These are phyloP conservation scores for Epithele typhae DNA, from an alignment of 768 basidiomycete genomes.

Conservation along the genomic window DNA sequence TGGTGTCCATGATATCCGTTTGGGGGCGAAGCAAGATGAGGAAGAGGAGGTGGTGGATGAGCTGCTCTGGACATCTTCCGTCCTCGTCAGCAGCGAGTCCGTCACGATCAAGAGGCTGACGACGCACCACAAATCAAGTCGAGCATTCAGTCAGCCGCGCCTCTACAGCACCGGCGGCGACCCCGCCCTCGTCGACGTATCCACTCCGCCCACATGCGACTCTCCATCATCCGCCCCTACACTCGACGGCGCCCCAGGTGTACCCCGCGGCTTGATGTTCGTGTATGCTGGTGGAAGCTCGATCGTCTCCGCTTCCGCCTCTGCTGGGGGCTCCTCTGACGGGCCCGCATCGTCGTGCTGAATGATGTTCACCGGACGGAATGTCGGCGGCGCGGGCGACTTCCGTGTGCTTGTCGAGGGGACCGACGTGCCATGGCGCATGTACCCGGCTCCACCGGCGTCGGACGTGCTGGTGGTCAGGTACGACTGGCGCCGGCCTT, in stretches of 20 bases:
- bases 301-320: conserved; percentile 61
- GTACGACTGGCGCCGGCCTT: conserved; percentile 18
- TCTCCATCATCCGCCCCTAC: background rate
- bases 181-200: no score
- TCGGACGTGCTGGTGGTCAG: conserved; percentile 14
- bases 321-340: conserved; percentile 38
- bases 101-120: no score
- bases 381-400: conserved; percentile 38
- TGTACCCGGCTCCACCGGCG: conserved; percentile 8
- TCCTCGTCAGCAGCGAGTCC: no score
- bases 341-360: conserved; percentile 83
- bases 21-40: no score
- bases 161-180: no score
- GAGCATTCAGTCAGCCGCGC: no score
- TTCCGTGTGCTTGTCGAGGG: conserved; percentile 40
- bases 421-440: conserved; percentile 19
- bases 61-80: no score
- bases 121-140: no score
- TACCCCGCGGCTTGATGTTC: conserved; percentile 35
- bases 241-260: background rate
- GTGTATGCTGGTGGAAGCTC: conserved; percentile 85
- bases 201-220: no score
- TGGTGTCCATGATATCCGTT: no score
- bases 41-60: no score
- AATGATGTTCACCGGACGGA: conserved; percentile 74